Base-by-base conservation (phyloP, 225 moss, liverwort and hornwort species). In the Takakia lepidozioides region DNA sequence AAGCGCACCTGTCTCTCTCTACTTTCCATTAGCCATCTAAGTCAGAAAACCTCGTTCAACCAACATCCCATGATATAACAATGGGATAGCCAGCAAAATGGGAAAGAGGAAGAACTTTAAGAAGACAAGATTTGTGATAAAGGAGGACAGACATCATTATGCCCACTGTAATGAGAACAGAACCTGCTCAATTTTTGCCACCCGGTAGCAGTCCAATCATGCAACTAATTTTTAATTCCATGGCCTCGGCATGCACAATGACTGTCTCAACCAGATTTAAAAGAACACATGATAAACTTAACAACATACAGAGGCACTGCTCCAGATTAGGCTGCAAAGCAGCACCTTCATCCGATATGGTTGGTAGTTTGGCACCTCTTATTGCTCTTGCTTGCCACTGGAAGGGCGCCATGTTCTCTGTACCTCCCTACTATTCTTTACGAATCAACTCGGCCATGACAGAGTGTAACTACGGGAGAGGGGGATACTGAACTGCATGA, bases 331-430 rank as follows among this genome's bases (percentile, higher is more conserved):
- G 82, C 82, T 32, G 32, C 32, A 32, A 32, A 32, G 32, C 32
- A 32, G 32, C 32, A 77, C 84, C 87, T 87, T 98, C 84, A 82
- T 72, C 80, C 62, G 83, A 75, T 76, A 83, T 0, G 71, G 76
- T 85, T 82, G 63, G 76, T 71, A 85, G 91, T 78, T 83, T 82
- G 90, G 75, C 73, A 87, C 91, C 82, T 89, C 92, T 82, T 54
- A 75, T 73, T 87, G 74, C 71, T 81, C 87, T 81, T 83, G 87
- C 70, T 81, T 67, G 67, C 69, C 64, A 73, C 69, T 61, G 73
- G 64, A 51, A 64, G 77, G 72, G 64, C 82, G 62, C 82, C 74
- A 67, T 74, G 82, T 77, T 86, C 84, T 87, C 80, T 75, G 79
- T 82, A 71, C 76, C 84, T 80, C 75, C 67, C 80, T 85, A 82